Base-by-base conservation (phyloP, 768 basidiomycete genomes). In the Coprinopsis sp. region DNA sequence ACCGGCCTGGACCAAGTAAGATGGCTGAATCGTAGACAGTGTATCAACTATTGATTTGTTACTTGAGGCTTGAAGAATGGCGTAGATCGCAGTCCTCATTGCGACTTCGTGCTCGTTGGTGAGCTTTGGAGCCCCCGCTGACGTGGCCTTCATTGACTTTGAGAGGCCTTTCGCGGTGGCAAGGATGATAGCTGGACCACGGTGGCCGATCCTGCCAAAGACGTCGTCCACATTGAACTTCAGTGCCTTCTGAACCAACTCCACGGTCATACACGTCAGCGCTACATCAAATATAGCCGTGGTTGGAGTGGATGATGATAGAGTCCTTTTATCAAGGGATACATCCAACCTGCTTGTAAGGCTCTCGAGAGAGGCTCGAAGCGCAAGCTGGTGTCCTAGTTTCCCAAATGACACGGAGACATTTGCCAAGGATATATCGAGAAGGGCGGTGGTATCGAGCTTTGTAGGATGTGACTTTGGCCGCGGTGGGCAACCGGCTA, bases 21-120 rank as follows among this genome's bases (percentile, higher is more conserved):
- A 91, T 5, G 89, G 87, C 38, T 91, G 88, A 24, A 82, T 88
- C 25, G 87, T 80, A 18, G 91, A 91, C 12, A 90, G 70, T 6
- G 88, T 86, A 58, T 92, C 87, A 6, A 87, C 70, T 23, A 79
- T 64, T 3, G 77, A 58, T 19, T 71, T 64, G 24, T 75, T 64
- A 23, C 67, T 64, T n/a, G 82, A 80, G 42, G 66, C 66, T 47
- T 64, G 59, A 41, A 88, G 67, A 39, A 85, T 71, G 33, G 67
- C 64, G 39, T 67, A 64, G 18, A 84, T 64, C 16, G 76, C 61
- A n/a, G 58, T 54, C 43, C 62, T 66, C 34, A 67, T 66, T n/a
- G 60, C 59, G 5, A 57, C 51, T 3, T 62, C 60, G 12, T 52
- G 62, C 41, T 64, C 55, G 8, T 56, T 49, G 16, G 56, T 54